Base-by-base conservation (phyloP, 768 basidiomycete genomes). In the Multifurca ochricompacta region DNA sequence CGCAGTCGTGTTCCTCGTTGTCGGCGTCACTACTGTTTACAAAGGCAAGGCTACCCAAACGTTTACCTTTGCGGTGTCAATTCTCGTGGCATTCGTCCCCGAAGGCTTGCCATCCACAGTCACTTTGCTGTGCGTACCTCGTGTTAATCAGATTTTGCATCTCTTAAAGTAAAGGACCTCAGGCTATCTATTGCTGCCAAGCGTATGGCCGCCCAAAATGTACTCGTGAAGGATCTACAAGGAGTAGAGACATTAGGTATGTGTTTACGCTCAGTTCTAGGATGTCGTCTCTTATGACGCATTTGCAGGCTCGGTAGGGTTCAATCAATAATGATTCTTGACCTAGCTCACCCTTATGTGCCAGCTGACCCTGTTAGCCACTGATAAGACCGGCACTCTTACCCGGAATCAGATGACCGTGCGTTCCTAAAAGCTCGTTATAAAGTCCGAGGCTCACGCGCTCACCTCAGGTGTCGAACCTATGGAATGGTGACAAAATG, bases 371-470 rank as follows among this genome's bases (percentile, higher is more conserved):
- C 71, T 84, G 10, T 69, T 85, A 11, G 83, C 83, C 4, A 84
- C 83, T 8, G 83, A 85, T 63, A 85, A 85, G 66, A 85, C 83
- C 1, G 83, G 83, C 10, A 85, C 83, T 14, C 65, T 85, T 48
- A 85, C 83, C 9, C 68, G 80, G 36, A 85, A 85, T 64, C 82
- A 84, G 64, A 85, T 85, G 83, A 84, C 83, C 13, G 82, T 68
- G 23, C 21, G 51, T 5, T 37, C 18, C 18, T 51, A 39, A 32
- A 3, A 1, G 2, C 16, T 49, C 16, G 1, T 14, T 35, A n/a
- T 37, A 6, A 25, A 7, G n/a, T 19, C n/a, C 7, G 11, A 16
- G 0, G n/a, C 21, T 59, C 19, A 48, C 49, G 3, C 39, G 9
- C 23, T 28, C 21, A 19, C 13, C 6, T 14, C 36, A 78, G 77